Base-by-base conservation (phyloP, 2,329 filamentous ascomycete species). In the Colletotrichum sp. region DNA sequence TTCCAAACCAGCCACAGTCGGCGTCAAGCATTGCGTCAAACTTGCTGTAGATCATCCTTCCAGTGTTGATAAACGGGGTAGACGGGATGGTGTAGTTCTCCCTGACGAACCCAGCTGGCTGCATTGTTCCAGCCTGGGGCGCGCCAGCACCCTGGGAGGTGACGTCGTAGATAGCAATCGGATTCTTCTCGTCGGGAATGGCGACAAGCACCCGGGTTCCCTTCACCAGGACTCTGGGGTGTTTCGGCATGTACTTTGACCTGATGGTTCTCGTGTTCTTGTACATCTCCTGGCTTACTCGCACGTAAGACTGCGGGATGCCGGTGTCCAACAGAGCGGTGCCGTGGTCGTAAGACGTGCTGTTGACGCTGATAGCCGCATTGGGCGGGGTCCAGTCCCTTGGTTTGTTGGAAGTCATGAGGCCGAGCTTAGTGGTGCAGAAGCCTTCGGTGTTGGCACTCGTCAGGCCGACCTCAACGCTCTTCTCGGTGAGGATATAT, bases 311-410 rank as follows among this genome's bases (percentile, higher is more conserved):
- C 6, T 71, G 72, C 19, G 59, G 32, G 16, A 75, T 71, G 1
- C 72, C 67, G 1, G 72, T 75, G 29, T 75, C 72, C 16, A 75
- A 55, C 2, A 75, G 61, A 4, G 72, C 72, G 0, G 29, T 34
- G 13, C 72, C 72, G 6, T 61, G 34, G 29, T 75, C 34, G 44
- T 34, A 75, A 2, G 44, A 52, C 1, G 72, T 71, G 61, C 61
- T 34, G 32, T 76, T 73, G 16, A 72, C 57, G 11, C 49, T 25
- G 69, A 73, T 73, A 2, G 69, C 30, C 34, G 68, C 72, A 13
- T 39, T 36, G n/a, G 30, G 69, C 29, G 64, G 68, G 5, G 67
- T 3, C 73, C 73, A 76, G 39, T 76, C 69, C 15, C n/a, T n/a
- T n/a, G n/a, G n/a, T n/a, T n/a, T n/a, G n/a, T 34, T 61, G 27